Conservation (phyloP, 345 rosid genomes). For the Acer campestre region DNA sequence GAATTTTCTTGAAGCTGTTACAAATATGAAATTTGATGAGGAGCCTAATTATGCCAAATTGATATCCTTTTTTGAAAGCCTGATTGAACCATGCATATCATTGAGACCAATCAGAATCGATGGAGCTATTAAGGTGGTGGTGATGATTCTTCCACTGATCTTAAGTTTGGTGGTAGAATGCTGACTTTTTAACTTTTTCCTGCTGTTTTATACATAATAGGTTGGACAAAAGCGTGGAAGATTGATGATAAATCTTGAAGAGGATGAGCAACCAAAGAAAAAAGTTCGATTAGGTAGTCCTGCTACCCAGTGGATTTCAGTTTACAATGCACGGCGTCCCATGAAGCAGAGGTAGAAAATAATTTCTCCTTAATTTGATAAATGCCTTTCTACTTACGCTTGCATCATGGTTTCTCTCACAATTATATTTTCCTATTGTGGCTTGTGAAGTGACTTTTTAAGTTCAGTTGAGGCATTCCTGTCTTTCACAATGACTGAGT, state of each 20-base stretch:
- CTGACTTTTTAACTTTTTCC: constrained; percentile 9
- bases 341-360: constrained; percentile 86
- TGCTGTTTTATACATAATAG: constrained; percentile 35
- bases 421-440: not conserved
- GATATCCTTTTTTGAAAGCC: constrained; percentile 72
- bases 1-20: constrained; percentile 86
- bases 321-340: constrained; percentile 88
- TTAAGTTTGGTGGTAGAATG: not conserved
- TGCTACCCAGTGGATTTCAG: constrained; percentile 93
- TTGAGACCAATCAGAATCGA: constrained; percentile 90
- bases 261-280: constrained; percentile 90
- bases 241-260: constrained; percentile 70
- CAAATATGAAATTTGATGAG: constrained; percentile 91
- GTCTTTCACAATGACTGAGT: not conserved
- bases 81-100: constrained; percentile 67
- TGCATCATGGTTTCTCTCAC: not conserved
- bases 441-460: constrained; percentile 4
- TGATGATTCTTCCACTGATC: constrained; percentile 10
- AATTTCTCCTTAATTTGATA: constrained; percentile 1
- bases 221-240: constrained; percentile 89
- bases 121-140: constrained; percentile 87
- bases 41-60: constrained; percentile 93
- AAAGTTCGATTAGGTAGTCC: constrained; percentile 86
- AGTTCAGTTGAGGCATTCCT: not conserved
- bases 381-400: not conserved